phyloP scores from a whole-genome alignment of 805 yeast species.

The Clavispora carvajalis region DNA sequence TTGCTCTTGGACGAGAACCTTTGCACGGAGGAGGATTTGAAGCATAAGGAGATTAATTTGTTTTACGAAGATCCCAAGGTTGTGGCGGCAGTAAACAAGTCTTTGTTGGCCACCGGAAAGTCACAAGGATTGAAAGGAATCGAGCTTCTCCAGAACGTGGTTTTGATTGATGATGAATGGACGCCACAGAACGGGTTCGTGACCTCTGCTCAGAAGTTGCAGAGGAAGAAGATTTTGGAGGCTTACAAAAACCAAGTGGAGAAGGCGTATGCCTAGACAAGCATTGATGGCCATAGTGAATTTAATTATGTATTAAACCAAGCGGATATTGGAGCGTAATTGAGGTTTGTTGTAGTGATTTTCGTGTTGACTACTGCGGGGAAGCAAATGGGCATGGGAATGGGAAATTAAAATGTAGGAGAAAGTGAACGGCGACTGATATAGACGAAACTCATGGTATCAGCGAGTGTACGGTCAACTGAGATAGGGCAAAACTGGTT shows the following conservation, averaged over 20 bases:
- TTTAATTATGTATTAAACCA: neutral
- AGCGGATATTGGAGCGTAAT: no score
- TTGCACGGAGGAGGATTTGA: conserved; percentile 43
- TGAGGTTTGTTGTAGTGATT: no score
- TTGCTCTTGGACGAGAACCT: conserved; percentile 46
- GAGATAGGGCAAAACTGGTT: no score
- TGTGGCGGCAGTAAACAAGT: conserved; percentile 46
- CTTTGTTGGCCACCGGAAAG: conserved; percentile 70
- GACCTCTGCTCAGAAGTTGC: conserved; percentile 93
- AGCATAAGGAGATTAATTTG: conserved; percentile 42
- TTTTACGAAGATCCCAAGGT: conserved; percentile 56
- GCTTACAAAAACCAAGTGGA: conserved; percentile 66
- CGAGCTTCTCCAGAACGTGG: conserved; percentile 76
- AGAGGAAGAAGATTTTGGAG: conserved; percentile 81
- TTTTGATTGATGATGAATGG: conserved; percentile 87
- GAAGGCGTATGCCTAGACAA: conserved; percentile 42
- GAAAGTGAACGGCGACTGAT: no score
- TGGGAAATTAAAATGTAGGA: no score
- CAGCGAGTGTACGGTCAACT: no score
- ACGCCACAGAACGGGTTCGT: conserved; percentile 94
- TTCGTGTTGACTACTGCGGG: no score
- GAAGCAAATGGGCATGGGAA: no score
- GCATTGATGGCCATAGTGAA: no score
- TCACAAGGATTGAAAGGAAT: conserved; percentile 78
- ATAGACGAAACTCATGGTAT: no score